These are phyloP conservation scores for Sanghuangporus baumii DNA, from an alignment of 1,284 basidiomycete genomes.

Conservation along the genomic window DNA sequence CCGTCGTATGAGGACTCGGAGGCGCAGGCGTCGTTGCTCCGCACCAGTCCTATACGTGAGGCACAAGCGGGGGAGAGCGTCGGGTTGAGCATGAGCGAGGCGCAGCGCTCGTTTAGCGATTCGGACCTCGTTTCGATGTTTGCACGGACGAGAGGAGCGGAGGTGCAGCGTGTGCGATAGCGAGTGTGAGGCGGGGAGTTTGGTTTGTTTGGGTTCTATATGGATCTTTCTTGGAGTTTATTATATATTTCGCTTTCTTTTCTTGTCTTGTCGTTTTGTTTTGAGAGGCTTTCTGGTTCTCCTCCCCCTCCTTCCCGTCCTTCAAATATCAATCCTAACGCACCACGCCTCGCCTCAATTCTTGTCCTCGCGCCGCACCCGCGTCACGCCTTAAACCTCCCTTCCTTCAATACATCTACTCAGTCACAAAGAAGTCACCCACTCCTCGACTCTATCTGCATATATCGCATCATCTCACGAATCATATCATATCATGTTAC, in stretches of 20 bases:
- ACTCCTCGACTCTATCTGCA: not conserved
- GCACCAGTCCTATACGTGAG: too few species aligned
- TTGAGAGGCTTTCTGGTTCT: not conserved
- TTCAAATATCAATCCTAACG: not conserved
- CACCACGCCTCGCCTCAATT: not conserved
- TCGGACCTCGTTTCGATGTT: conserved; percentile 10
- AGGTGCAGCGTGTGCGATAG: not conserved
- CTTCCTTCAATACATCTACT: too few species aligned
- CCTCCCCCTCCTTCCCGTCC: not conserved
- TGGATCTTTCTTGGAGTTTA: too few species aligned
- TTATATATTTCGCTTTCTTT: too few species aligned
- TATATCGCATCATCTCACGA: not conserved
- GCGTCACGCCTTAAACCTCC: too few species aligned
- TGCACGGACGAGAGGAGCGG: not conserved
- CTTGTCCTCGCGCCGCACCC: too few species aligned
- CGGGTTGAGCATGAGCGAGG: not conserved
- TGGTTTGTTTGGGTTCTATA: not conserved
- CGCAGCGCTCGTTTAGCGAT: conserved; percentile 17
- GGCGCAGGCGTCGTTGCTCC: not conserved
- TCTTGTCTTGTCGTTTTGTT: too few species aligned
- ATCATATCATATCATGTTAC: not conserved
- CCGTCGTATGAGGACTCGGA: conserved; percentile 72
- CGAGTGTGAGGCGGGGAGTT: not conserved
- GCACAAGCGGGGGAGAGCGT: not conserved
- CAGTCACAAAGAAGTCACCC: too few species aligned